Base-by-base conservation (phyloP, 1,284 basidiomycete genomes). In the Tilletia setariae region DNA sequence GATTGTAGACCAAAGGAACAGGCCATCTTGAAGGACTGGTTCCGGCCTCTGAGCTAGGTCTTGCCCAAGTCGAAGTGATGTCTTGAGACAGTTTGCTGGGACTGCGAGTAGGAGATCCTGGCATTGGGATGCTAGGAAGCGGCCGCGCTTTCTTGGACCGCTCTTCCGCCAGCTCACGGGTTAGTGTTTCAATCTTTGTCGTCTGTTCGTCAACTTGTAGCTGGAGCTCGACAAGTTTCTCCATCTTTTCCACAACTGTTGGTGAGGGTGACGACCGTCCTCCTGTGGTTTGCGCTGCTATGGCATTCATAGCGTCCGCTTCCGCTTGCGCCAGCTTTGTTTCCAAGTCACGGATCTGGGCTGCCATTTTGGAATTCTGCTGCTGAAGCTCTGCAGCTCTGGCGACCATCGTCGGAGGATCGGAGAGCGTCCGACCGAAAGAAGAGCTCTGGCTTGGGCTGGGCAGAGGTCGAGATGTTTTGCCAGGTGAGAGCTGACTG, bases 251-350 rank as follows among this genome's bases (percentile, higher is more conserved):
- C 44, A n/a, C 69, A 63, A 1, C 61, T 43, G 40, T 74, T 68
- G 30, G 73, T 69, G 13, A 69, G 30, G 30, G 70, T 66, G 40
- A 73, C 46, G 32, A 70, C 67, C 62, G 16, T 7, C 16, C 67
- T 68, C 2, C 66, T 66, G 13, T 19, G 56, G 2, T 40, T 21
- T 61, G 28, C 56, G 32, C 56, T n/a, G 25, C 56, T 13, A 30
- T 16, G 16, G 28, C 35, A 19, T 15, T 35, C 30, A 25, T 25
- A 19, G 32, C 28, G 25, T 71, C 72, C n/a, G 71, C 68, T 28
- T 68, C 63, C n/a, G 68, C 70, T n/a, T 64, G 44, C 6, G 66
- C 61, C 2, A 71, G 66, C 19, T 68, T 67, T 65, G 68, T 67
- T 16, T 66, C 59, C 40, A 74, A 61, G n/a, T 70, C 49, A 7